phyloP scores from a whole-genome alignment of 1,284 basidiomycete genomes.

The Malassezia pachydermatis region DNA sequence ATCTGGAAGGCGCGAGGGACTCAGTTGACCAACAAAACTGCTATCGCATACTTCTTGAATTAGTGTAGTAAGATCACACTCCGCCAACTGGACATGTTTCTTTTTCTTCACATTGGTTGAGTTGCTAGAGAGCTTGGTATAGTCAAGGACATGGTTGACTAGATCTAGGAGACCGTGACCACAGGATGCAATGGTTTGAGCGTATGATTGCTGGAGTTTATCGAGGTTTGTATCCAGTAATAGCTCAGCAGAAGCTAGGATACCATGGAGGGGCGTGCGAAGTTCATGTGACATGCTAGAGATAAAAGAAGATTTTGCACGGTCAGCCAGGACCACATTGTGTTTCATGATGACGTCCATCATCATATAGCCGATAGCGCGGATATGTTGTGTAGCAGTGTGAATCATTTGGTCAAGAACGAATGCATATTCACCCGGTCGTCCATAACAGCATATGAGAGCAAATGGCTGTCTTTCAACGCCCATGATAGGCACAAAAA shows the following conservation, averaged over 20 bases:
- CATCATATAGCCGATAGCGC: constrained; percentile 82
- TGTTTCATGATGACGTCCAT: constrained; percentile 83
- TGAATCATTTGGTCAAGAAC: constrained; percentile 61
- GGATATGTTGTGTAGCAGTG: constrained; percentile 79
- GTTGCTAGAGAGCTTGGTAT: constrained; percentile 77
- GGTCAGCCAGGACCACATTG: constrained; percentile 85
- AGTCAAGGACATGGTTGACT: constrained; percentile 92
- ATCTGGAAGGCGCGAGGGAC: constrained; percentile 39
- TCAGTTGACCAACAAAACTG: constrained; percentile 84
- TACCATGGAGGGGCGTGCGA: constrained; percentile 51
- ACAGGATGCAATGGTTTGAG: constrained; percentile 57
- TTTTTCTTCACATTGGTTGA: constrained; percentile 7
- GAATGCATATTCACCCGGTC: constrained; percentile 55
- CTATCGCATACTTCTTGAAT: constrained; percentile 93
- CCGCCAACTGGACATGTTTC: constrained; percentile 13
- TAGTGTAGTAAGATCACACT: constrained; percentile 65
- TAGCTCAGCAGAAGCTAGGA: constrained; percentile 79
- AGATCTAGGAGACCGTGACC: constrained; percentile 53
- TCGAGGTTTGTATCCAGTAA: constrained; percentile 71
- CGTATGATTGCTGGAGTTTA: constrained; percentile 71
- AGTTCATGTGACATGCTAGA: constrained; percentile 87
- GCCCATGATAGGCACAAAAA: constrained; percentile 70
- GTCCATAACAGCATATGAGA: constrained; percentile 57
- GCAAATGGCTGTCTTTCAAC: constrained; percentile 85
- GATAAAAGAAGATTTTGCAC: constrained; percentile 75